Conservation (phyloP, 192 early-diverging fungal species). For the Backusella australiensis region DNA sequence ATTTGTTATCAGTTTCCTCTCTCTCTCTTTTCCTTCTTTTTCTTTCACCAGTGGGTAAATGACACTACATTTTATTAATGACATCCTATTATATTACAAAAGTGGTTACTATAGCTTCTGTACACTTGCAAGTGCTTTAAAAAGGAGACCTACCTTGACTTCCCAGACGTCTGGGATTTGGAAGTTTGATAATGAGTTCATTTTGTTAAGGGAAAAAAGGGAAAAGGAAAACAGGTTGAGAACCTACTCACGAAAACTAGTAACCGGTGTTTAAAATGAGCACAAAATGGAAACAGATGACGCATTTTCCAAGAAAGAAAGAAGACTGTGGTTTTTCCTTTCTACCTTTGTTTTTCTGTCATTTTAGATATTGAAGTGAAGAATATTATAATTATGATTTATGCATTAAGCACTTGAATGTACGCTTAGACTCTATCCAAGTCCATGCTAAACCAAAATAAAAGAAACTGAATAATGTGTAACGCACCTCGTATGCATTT, state of each 20-base stretch:
- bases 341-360: not conserved
- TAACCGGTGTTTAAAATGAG: not conserved
- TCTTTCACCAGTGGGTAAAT: not conserved
- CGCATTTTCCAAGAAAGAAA: not conserved
- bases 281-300: not conserved
- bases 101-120: not conserved
- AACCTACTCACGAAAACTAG: not conserved
- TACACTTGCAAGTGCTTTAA: not conserved
- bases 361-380: not conserved
- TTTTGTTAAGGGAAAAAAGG: not conserved
- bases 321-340: not conserved
- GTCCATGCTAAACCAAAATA: not conserved
- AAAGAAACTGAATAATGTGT: not conserved
- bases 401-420: not conserved
- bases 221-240: not conserved
- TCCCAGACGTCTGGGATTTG: constrained; percentile 41
- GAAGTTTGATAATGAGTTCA: constrained; percentile 24
- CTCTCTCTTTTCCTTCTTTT: not conserved
- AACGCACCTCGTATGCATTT: not conserved
- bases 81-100: constrained; percentile 30
- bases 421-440: not conserved
- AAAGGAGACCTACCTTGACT: constrained; percentile 27
- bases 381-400: too few relatives aligned
- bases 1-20: not conserved
- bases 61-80: constrained; percentile 41